These are phyloP conservation scores for Aspergillus piperis DNA, from an alignment of 2,329 filamentous ascomycete species.

Conservation along the genomic window DNA sequence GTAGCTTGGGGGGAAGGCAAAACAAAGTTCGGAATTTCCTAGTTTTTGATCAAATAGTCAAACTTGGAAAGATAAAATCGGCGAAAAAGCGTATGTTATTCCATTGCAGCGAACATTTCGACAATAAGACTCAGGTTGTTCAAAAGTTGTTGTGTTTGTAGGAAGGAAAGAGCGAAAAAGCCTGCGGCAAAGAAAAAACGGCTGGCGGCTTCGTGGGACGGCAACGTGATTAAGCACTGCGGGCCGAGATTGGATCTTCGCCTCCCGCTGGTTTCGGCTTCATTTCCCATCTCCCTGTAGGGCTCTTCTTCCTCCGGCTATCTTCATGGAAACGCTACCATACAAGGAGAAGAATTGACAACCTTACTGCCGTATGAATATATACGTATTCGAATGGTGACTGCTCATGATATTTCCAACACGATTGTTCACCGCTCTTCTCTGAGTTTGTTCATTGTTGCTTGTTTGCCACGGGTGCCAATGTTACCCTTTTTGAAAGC, in stretches of 20 bases:
- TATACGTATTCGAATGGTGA: constrained; percentile 50
- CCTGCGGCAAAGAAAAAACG: neutral
- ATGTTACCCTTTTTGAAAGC: constrained; percentile 25
- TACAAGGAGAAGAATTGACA: constrained; percentile 41
- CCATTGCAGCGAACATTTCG: constrained; percentile 16
- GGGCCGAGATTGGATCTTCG: neutral
- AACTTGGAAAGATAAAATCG: constrained; percentile 1
- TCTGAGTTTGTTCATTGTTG: constrained; percentile 16
- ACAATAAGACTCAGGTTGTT: neutral
- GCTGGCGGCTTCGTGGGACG: neutral
- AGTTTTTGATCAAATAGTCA: neutral
- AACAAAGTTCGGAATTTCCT: neutral
- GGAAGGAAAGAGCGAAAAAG: neutral
- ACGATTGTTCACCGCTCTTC: constrained; percentile 48
- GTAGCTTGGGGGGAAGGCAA: neutral
- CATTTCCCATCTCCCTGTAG: no score
- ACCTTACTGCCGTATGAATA: constrained; percentile 61
- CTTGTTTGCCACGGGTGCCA: constrained; percentile 13
- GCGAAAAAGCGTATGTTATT: constrained; percentile 22
- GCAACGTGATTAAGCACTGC: neutral
- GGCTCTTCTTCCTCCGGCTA: no score
- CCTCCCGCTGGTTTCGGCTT: neutral
- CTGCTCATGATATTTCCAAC: constrained; percentile 65
- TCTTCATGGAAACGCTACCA: no score
- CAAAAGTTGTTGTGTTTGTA: neutral